Percentiles rank a stretch among this genome's conserved stretches.
Evolutionary conservation across 441 rosid genomes (phyloP).

Genomic region (Jatropha podagrica): DNA sequence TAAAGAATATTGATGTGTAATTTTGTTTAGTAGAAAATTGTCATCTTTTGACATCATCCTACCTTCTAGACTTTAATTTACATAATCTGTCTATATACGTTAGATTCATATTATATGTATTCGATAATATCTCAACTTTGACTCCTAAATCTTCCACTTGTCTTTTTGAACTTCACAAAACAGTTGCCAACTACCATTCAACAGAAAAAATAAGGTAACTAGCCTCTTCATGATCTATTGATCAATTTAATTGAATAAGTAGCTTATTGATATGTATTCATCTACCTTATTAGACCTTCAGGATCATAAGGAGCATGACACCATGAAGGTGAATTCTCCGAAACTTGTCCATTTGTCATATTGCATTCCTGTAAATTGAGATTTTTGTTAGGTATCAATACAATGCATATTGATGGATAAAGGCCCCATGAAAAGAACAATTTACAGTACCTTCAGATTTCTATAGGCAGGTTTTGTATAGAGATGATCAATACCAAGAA

Average conservation of each 20-base stretch:
- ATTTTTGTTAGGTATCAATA: not conserved
- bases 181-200: not conserved
- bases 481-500: slow-evolving; percentile 30
- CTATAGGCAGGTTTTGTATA: slow-evolving; percentile 32
- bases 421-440: not conserved
- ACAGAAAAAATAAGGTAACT: not conserved
- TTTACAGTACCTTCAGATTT: slow-evolving; percentile 29
- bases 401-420: not conserved
- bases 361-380: slow-evolving; percentile 29
- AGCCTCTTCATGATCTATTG: not conserved
- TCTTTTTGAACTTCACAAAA: not conserved
- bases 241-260: not conserved
- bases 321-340: slow-evolving; percentile 35
- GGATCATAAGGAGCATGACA: slow-evolving; percentile 32
- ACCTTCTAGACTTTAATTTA: not conserved
- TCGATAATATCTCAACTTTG: not conserved
- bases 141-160: not conserved
- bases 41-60: not conserved
- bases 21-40: not conserved
- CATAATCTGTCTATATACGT: not conserved
- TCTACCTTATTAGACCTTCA: slow-evolving; percentile 32
- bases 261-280: not conserved
- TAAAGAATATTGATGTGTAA: not conserved
- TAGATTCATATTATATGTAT: no score
- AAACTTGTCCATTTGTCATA: slow-evolving; percentile 21